These are phyloP conservation scores for Syzygium jambos DNA, from an alignment of 345 rosid species.

Conservation along the genomic window DNA sequence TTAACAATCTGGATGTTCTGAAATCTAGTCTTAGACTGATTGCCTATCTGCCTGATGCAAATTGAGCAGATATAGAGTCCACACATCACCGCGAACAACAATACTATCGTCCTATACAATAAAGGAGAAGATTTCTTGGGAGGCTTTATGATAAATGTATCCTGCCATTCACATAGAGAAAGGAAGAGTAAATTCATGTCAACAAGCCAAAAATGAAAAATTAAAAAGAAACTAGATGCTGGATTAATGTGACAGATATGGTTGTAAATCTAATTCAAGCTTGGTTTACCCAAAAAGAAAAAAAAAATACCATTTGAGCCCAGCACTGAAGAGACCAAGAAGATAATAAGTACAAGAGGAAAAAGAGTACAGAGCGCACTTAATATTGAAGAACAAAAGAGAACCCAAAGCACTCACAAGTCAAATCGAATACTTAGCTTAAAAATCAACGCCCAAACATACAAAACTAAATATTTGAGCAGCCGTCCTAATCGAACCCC, in stretches of 20 bases:
- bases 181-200: not conserved
- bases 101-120: conserved; percentile 60
- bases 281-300: not conserved
- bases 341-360: not conserved
- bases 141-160: conserved; percentile 47
- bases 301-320: not conserved
- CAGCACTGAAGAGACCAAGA: not conserved
- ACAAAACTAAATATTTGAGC: not conserved
- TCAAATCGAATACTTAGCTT: not conserved
- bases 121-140: conserved; percentile 60
- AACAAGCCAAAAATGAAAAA: not conserved
- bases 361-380: not conserved
- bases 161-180: conserved; percentile 33
- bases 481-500: not conserved
- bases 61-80: conserved; percentile 57
- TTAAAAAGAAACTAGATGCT: not conserved
- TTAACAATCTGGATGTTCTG: conserved; percentile 39
- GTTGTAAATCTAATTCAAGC: not conserved
- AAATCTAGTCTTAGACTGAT: conserved; percentile 13
- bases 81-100: conserved; percentile 61
- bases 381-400: not conserved
- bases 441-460: not conserved
- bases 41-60: conserved; percentile 62
- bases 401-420: not conserved
- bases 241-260: not conserved